Conservation (phyloP, 352 stramenopile genomes). For the Phytophthora colocasiae region DNA sequence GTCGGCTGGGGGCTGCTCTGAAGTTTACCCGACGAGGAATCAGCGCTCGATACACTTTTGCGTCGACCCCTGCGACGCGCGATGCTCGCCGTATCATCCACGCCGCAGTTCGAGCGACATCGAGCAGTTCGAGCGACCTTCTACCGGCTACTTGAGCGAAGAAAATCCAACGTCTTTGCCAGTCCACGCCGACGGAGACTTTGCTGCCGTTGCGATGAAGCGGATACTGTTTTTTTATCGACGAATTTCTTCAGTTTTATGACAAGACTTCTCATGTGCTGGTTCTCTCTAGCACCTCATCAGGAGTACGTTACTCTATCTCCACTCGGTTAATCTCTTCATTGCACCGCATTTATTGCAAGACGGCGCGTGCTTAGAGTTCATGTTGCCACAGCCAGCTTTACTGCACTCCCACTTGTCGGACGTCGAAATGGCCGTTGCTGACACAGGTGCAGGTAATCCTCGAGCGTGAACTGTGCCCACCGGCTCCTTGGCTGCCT, state of each 20-base stretch:
- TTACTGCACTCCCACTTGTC: constrained; percentile 82
- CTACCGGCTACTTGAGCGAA: constrained; percentile 26
- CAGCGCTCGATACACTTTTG: constrained; percentile 6
- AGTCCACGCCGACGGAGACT: constrained; percentile 3
- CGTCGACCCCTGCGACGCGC: constrained; percentile 12
- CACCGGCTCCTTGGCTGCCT: constrained; percentile 61
- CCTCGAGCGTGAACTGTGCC: constrained; percentile 70
- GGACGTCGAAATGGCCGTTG: constrained; percentile 30
- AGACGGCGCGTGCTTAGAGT: constrained; percentile 62
- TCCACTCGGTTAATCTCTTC: constrained; percentile 81
- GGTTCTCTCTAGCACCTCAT: background rate
- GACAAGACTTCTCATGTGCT: background rate
- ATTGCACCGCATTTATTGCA: constrained; percentile 84
- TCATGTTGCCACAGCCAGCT: constrained; percentile 68
- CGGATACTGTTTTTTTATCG: background rate
- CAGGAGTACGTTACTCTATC: constrained; percentile 29
- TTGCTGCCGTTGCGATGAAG: background rate
- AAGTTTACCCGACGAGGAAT: constrained; percentile 18
- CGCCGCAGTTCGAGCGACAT: background rate
- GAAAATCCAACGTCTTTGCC: constrained; percentile 22
- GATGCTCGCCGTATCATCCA: constrained; percentile 15
- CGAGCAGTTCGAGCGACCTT: background rate
- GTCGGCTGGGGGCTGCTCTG: constrained; percentile 20
- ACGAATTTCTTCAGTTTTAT: too few relatives aligned
- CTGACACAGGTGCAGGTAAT: constrained; percentile 32